Evolutionary conservation across 31 red algal species (phyloP).

Genomic region (Bonnemaisonia californica): DNA sequence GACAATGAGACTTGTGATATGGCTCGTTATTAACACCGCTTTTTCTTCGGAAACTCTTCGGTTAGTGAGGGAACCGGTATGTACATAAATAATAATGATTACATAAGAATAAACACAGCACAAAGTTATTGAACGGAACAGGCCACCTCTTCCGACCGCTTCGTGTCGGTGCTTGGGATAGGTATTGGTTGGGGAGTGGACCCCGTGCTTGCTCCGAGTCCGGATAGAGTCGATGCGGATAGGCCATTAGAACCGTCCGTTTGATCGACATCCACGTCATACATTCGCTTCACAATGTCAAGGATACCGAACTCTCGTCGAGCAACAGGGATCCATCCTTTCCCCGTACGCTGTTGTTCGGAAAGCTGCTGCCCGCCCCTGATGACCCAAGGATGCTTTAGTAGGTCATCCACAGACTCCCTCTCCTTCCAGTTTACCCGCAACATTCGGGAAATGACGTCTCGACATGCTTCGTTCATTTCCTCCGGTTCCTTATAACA

Average conservation of each 20-base stretch:
- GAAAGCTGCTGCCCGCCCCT: constrained; percentile 21
- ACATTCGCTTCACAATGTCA: constrained; percentile 49
- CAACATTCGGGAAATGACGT: constrained; percentile 62
- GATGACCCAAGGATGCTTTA: constrained; percentile 74
- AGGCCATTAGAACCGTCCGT: constrained; percentile 6
- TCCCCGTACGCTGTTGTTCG: constrained; percentile 28
- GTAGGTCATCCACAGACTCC: constrained; percentile 58
- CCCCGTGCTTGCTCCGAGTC: not conserved
- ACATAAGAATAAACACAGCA: not conserved
- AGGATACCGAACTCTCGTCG: constrained; percentile 32
- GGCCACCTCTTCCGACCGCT: not conserved
- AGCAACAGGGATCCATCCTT: constrained; percentile 37
- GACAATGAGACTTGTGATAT: not conserved
- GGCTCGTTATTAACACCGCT: not conserved
- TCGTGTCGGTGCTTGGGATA: not conserved
- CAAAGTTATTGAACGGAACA: not conserved
- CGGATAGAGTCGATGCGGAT: not conserved
- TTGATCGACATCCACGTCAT: constrained; percentile 41
- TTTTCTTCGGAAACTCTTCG: not conserved
- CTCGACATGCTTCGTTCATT: constrained; percentile 54
- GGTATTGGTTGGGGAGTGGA: not conserved
- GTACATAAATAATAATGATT: constrained; percentile 5
- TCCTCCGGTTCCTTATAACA: constrained; percentile 58
- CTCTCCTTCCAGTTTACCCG: constrained; percentile 65
- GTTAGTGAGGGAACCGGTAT: not conserved